Base-by-base conservation (phyloP, 139 green algal genomes). In the Marvania coccoides region DNA sequence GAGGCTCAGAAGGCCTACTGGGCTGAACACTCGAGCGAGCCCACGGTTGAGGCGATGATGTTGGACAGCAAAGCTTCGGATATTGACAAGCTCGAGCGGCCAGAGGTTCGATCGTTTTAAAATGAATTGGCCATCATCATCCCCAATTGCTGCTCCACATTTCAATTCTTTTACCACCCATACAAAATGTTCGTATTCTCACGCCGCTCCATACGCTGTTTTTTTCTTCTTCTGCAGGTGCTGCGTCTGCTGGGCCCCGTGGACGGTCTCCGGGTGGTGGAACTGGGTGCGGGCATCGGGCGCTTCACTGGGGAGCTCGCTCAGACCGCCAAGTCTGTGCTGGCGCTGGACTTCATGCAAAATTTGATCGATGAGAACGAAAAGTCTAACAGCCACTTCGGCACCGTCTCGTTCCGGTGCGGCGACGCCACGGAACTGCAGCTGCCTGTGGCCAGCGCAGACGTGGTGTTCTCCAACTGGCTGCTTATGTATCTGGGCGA, bases 391-490 rank as follows among this genome's bases (percentile, higher is more conserved):
- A 67, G 57, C n/a, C 45, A 77, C 47, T 30, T 70, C 34, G 60
- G 53, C 28, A 90, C 87, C 65, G 61, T 87, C 19, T 38, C 68
- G n/a, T 88, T 88, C 61, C 51, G 63, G 77, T 83, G 58, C 46
- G 83, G 63, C 6, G 87, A 93, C 57, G 87, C 82, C 0, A 89
- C 81, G 9, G 71, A 87, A 69, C 73, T 91, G 66, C 33, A 82
- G 19, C 62, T 85, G 40, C 55, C 67, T 0, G 26, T 35, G 3
- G 47, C 9, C 24, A 65, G 55, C 46, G 72, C 67, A 34, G 87
- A 94, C 60, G 74, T 96, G 15, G 77, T 95, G 4, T 96, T 96
- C 74, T 90, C 81, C 71, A 96, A 96, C 78, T 96, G 90, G 90
- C 84, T 96, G 57, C 78, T 96, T 12, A 96, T 96, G 90, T 96